Evolutionary conservation across 2,329 filamentous ascomycete genomes (phyloP), one percentile per base, ranked within the genome.

Genomic region (Fusarium verrucosum): DNA sequence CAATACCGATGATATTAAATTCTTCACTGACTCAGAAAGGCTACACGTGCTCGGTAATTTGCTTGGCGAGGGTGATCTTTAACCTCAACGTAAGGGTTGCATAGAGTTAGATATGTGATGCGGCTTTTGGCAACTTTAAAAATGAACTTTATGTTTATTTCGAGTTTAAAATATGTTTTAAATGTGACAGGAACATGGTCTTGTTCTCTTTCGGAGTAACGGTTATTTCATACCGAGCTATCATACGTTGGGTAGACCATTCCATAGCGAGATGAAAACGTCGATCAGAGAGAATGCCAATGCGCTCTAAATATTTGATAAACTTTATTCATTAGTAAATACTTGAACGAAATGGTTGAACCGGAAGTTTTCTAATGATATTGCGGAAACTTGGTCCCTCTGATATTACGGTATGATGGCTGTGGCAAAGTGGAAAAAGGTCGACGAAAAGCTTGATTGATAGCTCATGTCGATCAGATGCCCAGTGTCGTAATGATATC

Each of bases 31-130:
- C 2, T 46, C 14, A 14, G 22, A 19, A 17, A 7, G 13, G 1
- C 2, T 26, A 3, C 5, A 6, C 5, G 9, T 30, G 4, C 42
- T 37, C 50, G 38, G 17, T 9, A 35, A 40, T 44, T 32, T 20
- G 7, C 50, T 65, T 57, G 42, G 50, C 55, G 13, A 38, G n/a
- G 14, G 23, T 11, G 3, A 10, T 62, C 41, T 51, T 14, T 41
- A 9, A 25, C 32, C 14, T 14, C 7, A 5, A n/a, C n/a, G 10
- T 23, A 16, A 22, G 10, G 11, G 30, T 17, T 62, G 61, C 61
- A 65, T 16, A 11, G 13, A n/a, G 13, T 6, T 11, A 45, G 25
- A 49, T 65, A 65, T 65, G 62, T 65, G 62, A 65, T 26, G 10
- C 25, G 22, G 22, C 17, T 45, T 17, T 23, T 28, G 28, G 14